Conservation (phyloP, 345 rosid species). For the Ceriops tagal region DNA sequence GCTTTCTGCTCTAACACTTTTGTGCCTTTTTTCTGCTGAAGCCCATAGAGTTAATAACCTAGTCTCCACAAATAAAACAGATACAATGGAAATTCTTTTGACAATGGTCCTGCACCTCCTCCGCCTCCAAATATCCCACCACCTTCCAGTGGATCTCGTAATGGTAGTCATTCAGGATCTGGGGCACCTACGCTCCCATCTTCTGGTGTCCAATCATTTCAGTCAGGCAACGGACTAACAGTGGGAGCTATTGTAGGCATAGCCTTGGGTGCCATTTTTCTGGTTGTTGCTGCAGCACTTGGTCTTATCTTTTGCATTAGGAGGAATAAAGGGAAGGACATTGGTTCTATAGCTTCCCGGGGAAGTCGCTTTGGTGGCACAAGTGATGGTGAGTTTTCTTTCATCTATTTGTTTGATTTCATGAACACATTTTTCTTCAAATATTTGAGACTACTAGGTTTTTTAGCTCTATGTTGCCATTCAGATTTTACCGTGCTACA, state of each 20-base stretch:
- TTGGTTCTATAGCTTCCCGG: conserved; percentile 41
- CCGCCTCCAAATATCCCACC: conserved; percentile 58
- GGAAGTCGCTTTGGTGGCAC: conserved; percentile 46
- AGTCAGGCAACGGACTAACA: conserved; percentile 49
- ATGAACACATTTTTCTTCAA: too few species aligned
- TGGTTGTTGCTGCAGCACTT: conserved; percentile 48
- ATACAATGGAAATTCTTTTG: conserved; percentile 77
- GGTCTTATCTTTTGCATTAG: conserved; percentile 44
- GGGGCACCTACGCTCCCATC: conserved; percentile 32
- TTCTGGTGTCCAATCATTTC: conserved; percentile 38
- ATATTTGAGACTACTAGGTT: too few species aligned
- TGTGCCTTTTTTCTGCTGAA: neutral
- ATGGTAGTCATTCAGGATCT: conserved; percentile 44
- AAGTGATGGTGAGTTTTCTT: conserved; percentile 35
- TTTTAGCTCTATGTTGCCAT: too few species aligned
- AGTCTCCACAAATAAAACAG: conserved; percentile 44
- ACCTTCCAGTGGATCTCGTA: conserved; percentile 52
- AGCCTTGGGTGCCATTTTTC: conserved; percentile 52
- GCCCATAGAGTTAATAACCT: conserved; percentile 13
- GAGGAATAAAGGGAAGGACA: conserved; percentile 43
- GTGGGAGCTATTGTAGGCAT: conserved; percentile 67
- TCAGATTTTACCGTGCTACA: too few species aligned
- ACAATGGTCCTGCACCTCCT: conserved; percentile 75
- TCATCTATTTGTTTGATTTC: conserved; percentile 1
- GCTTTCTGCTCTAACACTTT: neutral